These are phyloP conservation scores for Ricinus communis DNA, from an alignment of 345 rosid genomes.

Conservation along the genomic window DNA sequence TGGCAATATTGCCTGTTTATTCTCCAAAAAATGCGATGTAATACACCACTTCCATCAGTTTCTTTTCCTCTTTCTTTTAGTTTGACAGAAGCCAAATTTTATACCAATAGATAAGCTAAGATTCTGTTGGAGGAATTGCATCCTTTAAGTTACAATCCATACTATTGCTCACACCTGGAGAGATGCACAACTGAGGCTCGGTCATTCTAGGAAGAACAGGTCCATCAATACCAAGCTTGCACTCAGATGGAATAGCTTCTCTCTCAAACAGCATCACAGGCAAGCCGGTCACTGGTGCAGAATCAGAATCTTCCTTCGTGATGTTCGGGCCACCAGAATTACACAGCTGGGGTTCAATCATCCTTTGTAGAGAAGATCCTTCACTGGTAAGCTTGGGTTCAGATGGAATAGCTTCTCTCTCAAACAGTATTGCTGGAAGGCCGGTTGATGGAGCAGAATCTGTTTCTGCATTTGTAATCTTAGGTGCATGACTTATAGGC, in stretches of 20 bases:
- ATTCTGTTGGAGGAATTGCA: constrained; percentile 24
- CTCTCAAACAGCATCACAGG: constrained; percentile 5
- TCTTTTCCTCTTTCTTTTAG: too few relatives aligned
- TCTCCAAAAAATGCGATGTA: neutral
- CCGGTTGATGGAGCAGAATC: constrained; percentile 18
- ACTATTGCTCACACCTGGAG: constrained; percentile 17
- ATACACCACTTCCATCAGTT: neutral
- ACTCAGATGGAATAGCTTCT: constrained; percentile 7
- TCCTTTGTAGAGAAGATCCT: constrained; percentile 27
- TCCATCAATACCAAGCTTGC: constrained; percentile 14
- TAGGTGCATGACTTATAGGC: constrained; percentile 16
- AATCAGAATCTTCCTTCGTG: constrained; percentile 7
- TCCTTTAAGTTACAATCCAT: constrained; percentile 27
- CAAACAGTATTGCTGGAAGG: constrained; percentile 29
- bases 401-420: constrained; percentile 24
- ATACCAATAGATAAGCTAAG: constrained; percentile 20
- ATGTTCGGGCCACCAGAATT: constrained; percentile 4
- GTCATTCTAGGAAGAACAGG: constrained; percentile 15
- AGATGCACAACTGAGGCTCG: constrained; percentile 16
- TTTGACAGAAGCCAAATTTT: neutral
- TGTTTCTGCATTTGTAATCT: neutral
- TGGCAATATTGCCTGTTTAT: constrained; percentile 8
- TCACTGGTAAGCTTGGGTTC: constrained; percentile 22
- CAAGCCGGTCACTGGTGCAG: neutral
- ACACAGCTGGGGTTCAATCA: constrained; percentile 15